These are phyloP conservation scores for Rhizodiscina lignyota DNA, from an alignment of 495 filamentous ascomycete species.

Conservation along the genomic window DNA sequence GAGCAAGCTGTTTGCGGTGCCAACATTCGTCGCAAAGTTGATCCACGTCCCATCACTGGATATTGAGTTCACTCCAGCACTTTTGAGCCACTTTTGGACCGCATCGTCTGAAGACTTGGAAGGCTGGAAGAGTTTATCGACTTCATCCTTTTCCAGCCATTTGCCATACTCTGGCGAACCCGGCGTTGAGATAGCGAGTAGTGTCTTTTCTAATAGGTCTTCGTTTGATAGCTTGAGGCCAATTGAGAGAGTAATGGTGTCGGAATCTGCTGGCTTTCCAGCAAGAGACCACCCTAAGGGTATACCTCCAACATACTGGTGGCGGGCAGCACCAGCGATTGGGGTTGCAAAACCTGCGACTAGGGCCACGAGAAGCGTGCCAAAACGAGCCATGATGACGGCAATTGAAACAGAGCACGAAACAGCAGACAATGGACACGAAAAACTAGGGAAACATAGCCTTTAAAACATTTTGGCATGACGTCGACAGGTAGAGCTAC, in stretches of 20 bases:
- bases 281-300: slow-evolving; percentile 29
- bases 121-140: slow-evolving; percentile 35
- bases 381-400: too few relatives aligned
- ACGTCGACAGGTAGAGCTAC: too few relatives aligned
- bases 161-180: slow-evolving; percentile 36
- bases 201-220: slow-evolving; percentile 34
- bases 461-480: too few relatives aligned
- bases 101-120: slow-evolving; percentile 18
- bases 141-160: slow-evolving; percentile 33
- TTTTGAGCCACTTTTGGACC: slow-evolving; percentile 32
- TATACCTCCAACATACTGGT: too few relatives aligned
- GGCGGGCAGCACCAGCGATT: too few relatives aligned
- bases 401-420: too few relatives aligned
- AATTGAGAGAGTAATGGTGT: slow-evolving; percentile 22
- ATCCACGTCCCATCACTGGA: slow-evolving; percentile 28
- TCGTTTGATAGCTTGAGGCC: slow-evolving; percentile 30
- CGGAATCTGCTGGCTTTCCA: too few relatives aligned
- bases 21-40: slow-evolving; percentile 31
- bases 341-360: too few relatives aligned
- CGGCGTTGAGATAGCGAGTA: slow-evolving; percentile 39
- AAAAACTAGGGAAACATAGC: too few relatives aligned
- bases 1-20: slow-evolving; percentile 31
- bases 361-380: too few relatives aligned
- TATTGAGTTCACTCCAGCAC: slow-evolving; percentile 29
- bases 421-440: too few relatives aligned